Percentiles rank a stretch among this genome's conserved stretches.
Evolutionary conservation across 352 stramenopile genomes (phyloP).

Genomic region (Pythium vanterpoolii): DNA sequence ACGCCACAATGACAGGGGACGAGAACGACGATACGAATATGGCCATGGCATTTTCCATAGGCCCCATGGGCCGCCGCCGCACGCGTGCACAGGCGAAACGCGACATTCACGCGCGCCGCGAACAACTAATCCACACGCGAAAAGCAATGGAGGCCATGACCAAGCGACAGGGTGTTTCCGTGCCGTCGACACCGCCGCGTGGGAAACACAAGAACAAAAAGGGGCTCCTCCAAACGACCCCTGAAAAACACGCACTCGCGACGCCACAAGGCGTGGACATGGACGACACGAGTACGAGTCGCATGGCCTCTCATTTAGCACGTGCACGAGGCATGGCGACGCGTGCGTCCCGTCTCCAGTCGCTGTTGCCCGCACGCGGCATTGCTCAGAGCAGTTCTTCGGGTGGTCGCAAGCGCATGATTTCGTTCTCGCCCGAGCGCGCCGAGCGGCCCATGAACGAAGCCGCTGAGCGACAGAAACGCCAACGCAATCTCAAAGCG

Average conservation of each 20-base stretch:
- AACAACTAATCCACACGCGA: conserved; percentile 30
- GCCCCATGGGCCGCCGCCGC: conserved; percentile 16
- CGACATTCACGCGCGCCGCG: conserved; percentile 25
- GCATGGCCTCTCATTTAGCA: neutral
- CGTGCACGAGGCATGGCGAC: neutral
- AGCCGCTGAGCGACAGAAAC: conserved; percentile 46
- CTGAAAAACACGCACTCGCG: neutral
- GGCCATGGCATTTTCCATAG: neutral
- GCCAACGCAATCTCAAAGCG: conserved; percentile 71
- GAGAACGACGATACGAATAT: conserved; percentile 3
- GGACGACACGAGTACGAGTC: neutral
- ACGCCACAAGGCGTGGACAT: neutral
- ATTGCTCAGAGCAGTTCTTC: conserved; percentile 75
- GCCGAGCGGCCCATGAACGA: conserved; percentile 48
- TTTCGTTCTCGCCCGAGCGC: conserved; percentile 74
- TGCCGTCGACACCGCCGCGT: neutral
- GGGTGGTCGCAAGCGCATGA: conserved; percentile 62
- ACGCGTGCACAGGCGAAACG: conserved; percentile 32
- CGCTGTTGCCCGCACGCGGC: conserved; percentile 30
- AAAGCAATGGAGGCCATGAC: conserved; percentile 21
- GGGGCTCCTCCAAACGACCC: neutral
- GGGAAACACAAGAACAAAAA: neutral
- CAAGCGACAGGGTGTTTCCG: neutral
- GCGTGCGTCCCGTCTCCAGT: conserved; percentile 6
- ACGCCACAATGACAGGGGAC: conserved; percentile 1